These are phyloP conservation scores for Leccinum truebloodii DNA, from an alignment of 768 basidiomycete species.

Conservation along the genomic window DNA sequence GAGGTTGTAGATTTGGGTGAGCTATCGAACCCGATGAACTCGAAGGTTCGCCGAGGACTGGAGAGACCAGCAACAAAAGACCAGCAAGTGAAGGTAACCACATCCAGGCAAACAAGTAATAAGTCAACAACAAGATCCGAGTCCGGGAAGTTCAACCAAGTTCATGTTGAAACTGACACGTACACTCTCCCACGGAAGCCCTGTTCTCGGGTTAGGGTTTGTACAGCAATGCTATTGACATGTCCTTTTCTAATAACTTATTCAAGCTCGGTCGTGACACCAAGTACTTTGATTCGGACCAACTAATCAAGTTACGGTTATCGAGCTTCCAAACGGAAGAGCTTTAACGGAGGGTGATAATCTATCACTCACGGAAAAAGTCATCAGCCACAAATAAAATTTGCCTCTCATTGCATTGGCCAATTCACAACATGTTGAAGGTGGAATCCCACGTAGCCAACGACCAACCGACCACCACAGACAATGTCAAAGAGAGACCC, in stretches of 20 bases:
- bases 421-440: neutral
- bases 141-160: constrained; percentile 1
- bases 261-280: too few species aligned
- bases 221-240: neutral
- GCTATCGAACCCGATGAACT: constrained; percentile 32
- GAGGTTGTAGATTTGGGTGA: constrained; percentile 69
- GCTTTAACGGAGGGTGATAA: too few species aligned
- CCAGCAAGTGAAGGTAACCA: constrained; percentile 25
- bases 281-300: too few species aligned
- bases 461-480: neutral
- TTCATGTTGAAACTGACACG: constrained; percentile 17
- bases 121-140: neutral
- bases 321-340: too few species aligned
- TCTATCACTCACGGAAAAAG: too few species aligned
- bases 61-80: constrained; percentile 28
- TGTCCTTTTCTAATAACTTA: too few species aligned
- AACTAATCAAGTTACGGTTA: too few species aligned
- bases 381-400: too few species aligned
- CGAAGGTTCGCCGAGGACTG: constrained; percentile 24
- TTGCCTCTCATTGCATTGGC: constrained; percentile 41
- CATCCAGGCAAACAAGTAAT: constrained; percentile 17
- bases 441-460: too few species aligned
- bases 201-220: constrained; percentile 26
- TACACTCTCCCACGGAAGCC: constrained; percentile 30
- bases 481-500: constrained; percentile 27